phyloP scores from a whole-genome alignment of 1,139 yeast genomes.

The Protomyces macrosporus region DNA sequence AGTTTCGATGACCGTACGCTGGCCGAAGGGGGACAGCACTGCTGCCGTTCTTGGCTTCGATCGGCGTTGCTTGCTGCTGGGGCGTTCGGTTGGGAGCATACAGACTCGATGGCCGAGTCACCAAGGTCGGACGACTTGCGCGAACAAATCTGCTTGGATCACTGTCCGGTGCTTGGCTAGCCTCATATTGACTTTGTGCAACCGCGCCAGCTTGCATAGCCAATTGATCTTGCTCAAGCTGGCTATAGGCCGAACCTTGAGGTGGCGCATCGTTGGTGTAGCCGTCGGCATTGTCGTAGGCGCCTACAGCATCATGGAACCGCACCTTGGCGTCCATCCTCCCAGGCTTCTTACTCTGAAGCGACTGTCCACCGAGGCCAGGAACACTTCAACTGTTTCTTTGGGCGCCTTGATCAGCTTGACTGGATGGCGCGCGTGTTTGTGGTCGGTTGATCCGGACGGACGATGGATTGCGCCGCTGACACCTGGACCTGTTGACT shows the following conservation, averaged over 20 bases:
- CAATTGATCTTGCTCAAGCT: background rate
- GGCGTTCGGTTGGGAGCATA: constrained; percentile 19
- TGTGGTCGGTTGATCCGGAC: too few species aligned
- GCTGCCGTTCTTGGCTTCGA: background rate
- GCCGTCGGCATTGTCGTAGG: constrained; percentile 1
- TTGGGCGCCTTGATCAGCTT: too few species aligned
- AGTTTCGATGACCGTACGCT: background rate
- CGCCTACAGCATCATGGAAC: constrained; percentile 13
- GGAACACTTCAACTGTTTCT: too few species aligned
- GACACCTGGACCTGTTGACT: too few species aligned
- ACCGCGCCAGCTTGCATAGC: background rate
- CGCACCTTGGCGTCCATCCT: constrained; percentile 19
- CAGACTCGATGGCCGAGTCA: constrained; percentile 6
- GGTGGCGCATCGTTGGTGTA: background rate
- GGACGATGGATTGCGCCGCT: too few species aligned
- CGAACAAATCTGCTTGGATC: constrained; percentile 5
- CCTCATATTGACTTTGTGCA: constrained; percentile 1
- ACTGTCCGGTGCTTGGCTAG: constrained; percentile 2
- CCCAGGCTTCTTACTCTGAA: background rate
- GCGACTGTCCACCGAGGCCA: too few species aligned
- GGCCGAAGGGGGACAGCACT: constrained; percentile 7
- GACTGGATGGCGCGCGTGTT: too few species aligned
- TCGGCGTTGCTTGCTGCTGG: background rate
- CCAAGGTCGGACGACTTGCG: constrained; percentile 6
- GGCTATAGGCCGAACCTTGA: background rate